Evolutionary conservation across 2,329 filamentous ascomycete genomes (phyloP).

Genomic region (Pyrenophora tritici-repentis): DNA sequence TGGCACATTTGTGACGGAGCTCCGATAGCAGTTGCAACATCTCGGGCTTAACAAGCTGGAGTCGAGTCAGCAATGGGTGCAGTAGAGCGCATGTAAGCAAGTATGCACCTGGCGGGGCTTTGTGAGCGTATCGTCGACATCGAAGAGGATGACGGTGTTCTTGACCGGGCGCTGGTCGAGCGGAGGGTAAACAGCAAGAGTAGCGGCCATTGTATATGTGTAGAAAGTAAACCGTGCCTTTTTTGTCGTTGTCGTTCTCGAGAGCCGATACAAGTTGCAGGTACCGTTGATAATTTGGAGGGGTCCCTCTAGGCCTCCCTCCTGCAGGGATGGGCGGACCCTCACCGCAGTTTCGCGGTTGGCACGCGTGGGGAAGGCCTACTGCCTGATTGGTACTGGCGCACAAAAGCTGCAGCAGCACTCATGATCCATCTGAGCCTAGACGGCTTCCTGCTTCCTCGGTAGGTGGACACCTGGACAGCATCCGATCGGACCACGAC

Average conservation of each 20-base stretch:
- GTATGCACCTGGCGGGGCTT: constrained; percentile 70
- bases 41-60: constrained; percentile 72
- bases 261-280: neutral
- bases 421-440: neutral
- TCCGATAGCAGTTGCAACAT: constrained; percentile 79
- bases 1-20: constrained; percentile 84
- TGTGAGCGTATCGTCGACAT: constrained; percentile 92
- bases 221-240: neutral
- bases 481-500: no score
- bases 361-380: constrained; percentile 24
- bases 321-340: constrained; percentile 24
- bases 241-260: neutral
- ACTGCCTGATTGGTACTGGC: constrained; percentile 18
- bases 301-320: constrained; percentile 2
- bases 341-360: constrained; percentile 26
- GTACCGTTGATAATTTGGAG: constrained; percentile 17
- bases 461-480: no score
- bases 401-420: neutral
- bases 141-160: constrained; percentile 94
- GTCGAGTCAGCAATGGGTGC: constrained; percentile 15
- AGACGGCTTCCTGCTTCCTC: neutral
- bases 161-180: constrained; percentile 83
- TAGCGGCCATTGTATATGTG: constrained; percentile 47
- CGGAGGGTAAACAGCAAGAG: constrained; percentile 64
- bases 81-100: neutral